Evolutionary conservation across 495 filamentous ascomycete genomes (phyloP), one percentile per base, ranked within the genome.

Genomic region (Podospora anserina): DNA sequence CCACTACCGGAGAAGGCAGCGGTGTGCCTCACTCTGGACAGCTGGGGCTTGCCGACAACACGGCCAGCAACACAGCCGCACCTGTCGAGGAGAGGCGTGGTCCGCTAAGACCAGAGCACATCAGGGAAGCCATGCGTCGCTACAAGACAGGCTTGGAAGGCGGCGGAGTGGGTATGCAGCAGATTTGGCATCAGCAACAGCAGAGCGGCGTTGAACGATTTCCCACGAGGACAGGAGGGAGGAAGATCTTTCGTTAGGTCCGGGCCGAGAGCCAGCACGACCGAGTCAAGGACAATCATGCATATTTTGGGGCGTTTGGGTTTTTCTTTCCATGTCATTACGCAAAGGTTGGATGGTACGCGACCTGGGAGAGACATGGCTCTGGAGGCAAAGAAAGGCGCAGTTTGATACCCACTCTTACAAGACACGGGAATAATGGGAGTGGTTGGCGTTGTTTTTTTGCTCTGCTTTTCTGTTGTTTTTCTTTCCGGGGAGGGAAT

Each of bases 61-160:
- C 66, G 4, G 27, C 61, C 32, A 66, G 71, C 5, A 68, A 76
- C 9, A 68, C 78, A 4, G 59, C 73, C 23, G 74, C 70, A 19
- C 69, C 66, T 9, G 73, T 68, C 54, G 73, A 71, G 19, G 72
- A 78, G 27, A 73, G 70, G n/a, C 76, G 79, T 18, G 92, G 90
- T 0, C 92, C 92, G 16, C 76, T 97, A 57, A 84, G 91, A 28
- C 92, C 93, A 0, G 88, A 93, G 66, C 93, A 97, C 81, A 79
- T 97, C 49, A 83, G 92, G 26, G 91, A 97, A 76, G 92, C 92
- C 13, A 79, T 90, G 28, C 83, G 92, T 65, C 85, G 93, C 65
- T 89, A 90, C 71, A 90, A 89, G 76, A 85, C 85, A 59, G 82
- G 87, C 63, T 84, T 87, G 4, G 92, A 91, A 27, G 88, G 88